Evolutionary conservation across 2,329 filamentous ascomycete genomes (phyloP), one percentile per base, ranked within the genome.

Genomic region (Scytalidium sp.): DNA sequence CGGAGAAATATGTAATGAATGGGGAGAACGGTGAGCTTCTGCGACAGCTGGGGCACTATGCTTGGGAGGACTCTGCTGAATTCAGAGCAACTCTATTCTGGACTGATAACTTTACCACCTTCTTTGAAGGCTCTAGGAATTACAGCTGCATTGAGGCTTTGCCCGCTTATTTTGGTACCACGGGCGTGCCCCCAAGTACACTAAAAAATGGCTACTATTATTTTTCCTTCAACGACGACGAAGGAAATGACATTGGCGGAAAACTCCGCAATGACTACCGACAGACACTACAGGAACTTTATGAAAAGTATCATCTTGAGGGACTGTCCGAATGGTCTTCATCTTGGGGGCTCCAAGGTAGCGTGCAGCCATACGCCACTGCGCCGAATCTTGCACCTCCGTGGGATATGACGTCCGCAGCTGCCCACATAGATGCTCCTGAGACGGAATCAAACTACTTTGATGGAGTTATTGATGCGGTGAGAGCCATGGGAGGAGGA

Each of bases 51-150:
- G 32, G 32, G 17, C 32, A 36, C 17, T 36, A 36, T 15, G 21
- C 45, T n/a, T 47, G 45, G 45, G 45, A 47, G 41, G 45, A 47
- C 27, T 47, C 45, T n/a, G 45, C 45, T 13, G 45, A 47, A n/a
- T 47, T 47, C 45, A 47, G 45, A 41, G 45, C 45, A 22, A 47
- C 45, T 20, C 21, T 40, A 22, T 47, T 47, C 17, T 47, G 45
- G 45, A 41, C 45, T 7, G 45, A 47, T n/a, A 21, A n/a, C 9
- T 23, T n/a, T n/a, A 36, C 32, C 32, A 27, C 17, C 15, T 44
- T 19, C 21, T 44, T 44, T n/a, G 6, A 44, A 25, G 42, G 27
- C n/a, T 17, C 42, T 2, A 44, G 42, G 19, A 44, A 44, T 15
- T 44, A 44, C 19, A 44, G n/a, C 27, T 7, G 20, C 6, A 44